A percentile compares a stretch with the other conserved stretches of the same genome.
These are phyloP conservation scores for Polymyxa betae DNA, from an alignment of 208 protist species.

Conservation along the genomic window DNA sequence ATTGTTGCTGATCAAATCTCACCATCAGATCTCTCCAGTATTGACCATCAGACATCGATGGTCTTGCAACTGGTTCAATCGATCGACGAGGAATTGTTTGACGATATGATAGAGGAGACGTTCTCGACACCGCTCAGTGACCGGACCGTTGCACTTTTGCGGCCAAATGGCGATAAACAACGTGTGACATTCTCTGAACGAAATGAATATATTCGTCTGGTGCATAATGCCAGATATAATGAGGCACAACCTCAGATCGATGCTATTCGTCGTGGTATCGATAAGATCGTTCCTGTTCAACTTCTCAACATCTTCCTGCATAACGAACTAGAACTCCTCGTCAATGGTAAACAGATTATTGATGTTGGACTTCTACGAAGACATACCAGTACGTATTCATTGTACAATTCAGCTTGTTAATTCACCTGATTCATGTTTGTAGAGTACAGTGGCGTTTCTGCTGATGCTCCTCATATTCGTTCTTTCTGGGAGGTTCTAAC, in stretches of 20 bases:
- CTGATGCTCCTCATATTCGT: background rate
- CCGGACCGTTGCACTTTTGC: background rate
- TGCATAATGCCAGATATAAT: background rate
- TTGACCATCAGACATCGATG: slow-evolving; percentile 41
- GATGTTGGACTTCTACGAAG: slow-evolving; percentile 5
- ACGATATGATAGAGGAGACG: slow-evolving; percentile 24
- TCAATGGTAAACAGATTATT: background rate
- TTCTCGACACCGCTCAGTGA: slow-evolving; percentile 40
- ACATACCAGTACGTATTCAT: slow-evolving; percentile 5
- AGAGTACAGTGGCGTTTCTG: slow-evolving; percentile 12
- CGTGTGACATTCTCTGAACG: background rate
- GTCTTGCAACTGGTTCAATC: slow-evolving; percentile 17
- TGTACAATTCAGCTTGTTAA: slow-evolving; percentile 11
- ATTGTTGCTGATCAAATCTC: background rate
- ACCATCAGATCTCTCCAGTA: background rate
- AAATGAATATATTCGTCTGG: slow-evolving; percentile 18
- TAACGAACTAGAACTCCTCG: slow-evolving; percentile 36
- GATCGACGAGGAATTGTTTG: background rate
- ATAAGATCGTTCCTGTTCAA: slow-evolving; percentile 34
- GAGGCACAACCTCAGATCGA: background rate
- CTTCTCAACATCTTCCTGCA: slow-evolving; percentile 25
- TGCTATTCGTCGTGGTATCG: slow-evolving; percentile 45
- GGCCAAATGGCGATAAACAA: slow-evolving; percentile 11
- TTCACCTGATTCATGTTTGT: background rate
- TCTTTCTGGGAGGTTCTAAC: slow-evolving; percentile 9